Percentiles rank a stretch among this genome's conserved stretches.
Evolutionary conservation across 192 early-diverging fungal species (phyloP).

Genomic region (Mycoemilia scoparia): DNA sequence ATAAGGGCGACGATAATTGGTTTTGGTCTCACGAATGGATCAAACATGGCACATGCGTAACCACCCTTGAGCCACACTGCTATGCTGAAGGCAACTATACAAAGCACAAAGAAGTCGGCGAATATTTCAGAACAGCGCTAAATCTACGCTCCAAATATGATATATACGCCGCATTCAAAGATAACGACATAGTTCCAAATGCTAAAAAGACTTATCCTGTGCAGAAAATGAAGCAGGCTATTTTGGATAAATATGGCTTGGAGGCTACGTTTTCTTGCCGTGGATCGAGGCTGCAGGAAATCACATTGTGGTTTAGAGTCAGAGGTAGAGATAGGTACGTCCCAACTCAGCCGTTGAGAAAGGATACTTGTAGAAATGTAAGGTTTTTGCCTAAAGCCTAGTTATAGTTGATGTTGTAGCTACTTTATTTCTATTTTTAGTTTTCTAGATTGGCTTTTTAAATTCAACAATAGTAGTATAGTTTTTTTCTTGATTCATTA

Average conservation of each 20-base stretch:
- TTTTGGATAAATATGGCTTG: constrained; percentile 14
- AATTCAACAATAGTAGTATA: too few species aligned
- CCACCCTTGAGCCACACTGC: constrained; percentile 43
- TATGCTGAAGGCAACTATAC: constrained; percentile 15
- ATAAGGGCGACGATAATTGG: constrained; percentile 55
- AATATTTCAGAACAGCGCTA: constrained; percentile 37
- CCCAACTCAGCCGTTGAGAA: constrained; percentile 18
- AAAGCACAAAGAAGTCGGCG: constrained; percentile 33
- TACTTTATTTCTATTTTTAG: too few species aligned
- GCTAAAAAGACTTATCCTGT: constrained; percentile 25
- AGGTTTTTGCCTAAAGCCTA: background rate
- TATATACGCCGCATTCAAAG: constrained; percentile 30
- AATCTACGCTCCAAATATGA: constrained; percentile 36
- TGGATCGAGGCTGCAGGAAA: constrained; percentile 18
- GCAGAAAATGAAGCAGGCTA: constrained; percentile 16
- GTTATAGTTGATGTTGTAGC: too few species aligned
- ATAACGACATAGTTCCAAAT: constrained; percentile 21
- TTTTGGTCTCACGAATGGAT: constrained; percentile 68
- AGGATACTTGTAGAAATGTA: constrained; percentile 9
- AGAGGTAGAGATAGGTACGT: constrained; percentile 20
- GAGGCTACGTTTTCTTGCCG: constrained; percentile 25
- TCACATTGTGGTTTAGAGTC: constrained; percentile 28
- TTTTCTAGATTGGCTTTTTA: too few species aligned
- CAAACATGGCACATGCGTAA: constrained; percentile 67
- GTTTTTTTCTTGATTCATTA: too few species aligned